Evolutionary conservation across 768 basidiomycete species (phyloP), one percentile per base, ranked within the genome.

Genomic region (Vishniacozyma victoriae): DNA sequence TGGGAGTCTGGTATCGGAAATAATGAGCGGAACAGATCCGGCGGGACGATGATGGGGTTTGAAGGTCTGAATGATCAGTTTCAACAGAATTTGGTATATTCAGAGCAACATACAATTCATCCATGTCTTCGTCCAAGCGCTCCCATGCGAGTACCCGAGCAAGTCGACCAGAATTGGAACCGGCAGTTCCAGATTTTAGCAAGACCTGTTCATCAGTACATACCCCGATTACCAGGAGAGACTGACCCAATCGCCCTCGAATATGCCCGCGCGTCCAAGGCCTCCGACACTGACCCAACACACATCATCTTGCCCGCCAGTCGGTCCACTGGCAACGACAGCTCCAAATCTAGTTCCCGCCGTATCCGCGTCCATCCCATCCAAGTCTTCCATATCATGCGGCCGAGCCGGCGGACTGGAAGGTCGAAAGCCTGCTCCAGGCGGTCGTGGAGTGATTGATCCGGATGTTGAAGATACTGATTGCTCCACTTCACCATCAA

Each of bases 211-310:
- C 16, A 33, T 48, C 11, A 15, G 39, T 2, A 7, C 26, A 25
- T 13, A 42, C 31, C 31, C 31, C 2, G 40, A 20, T 4, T 15
- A 13, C n/a, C 13, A 50, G 6, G 14, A 6, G 4, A 40, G 18
- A 59, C 60, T 26, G 22, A 72, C 70, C 68, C 68, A 72, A 46
- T 72, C 70, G 1, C 65, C 66, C 23, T 64, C 64, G 35, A 72
- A 72, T 13, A 72, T 62, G 3, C 70, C 70, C 18, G 67, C 61
- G 47, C 66, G 29, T 4, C 68, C 70, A 9, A 72, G 35, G 1
- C 65, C 68, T n/a, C 52, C 53, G 1, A 72, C 55, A 5, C 60
- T 54, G n/a, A 72, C 46, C 66, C 66, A 72, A 37, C 52, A 57
- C 1, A 64, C 56, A 4, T 62, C 50, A 9, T 68, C 60, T 2